Evolutionary conservation across 192 early-diverging fungal genomes (phyloP), one percentile per base, ranked within the genome.

Genomic region (Coemansia sp.): DNA sequence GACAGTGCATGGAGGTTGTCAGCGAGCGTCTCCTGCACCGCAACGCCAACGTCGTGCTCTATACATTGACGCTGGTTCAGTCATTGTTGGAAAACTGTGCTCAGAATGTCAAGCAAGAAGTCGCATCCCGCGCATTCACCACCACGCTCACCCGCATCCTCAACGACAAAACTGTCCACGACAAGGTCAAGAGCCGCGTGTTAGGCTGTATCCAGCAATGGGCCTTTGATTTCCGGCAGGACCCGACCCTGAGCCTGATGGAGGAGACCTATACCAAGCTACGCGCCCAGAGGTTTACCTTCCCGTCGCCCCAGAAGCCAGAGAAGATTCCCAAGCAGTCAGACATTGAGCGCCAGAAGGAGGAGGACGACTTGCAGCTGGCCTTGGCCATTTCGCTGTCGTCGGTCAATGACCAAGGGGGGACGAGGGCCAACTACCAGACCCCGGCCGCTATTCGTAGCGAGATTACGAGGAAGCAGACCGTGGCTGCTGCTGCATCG

Each of bases 281-380:
- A 39, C 48, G 72, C 0, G 65, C 67, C 0, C 71, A 80, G 62
- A n/a, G 77, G 36, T 74, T 88, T 67, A 65, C 73, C 4, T 91
- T 92, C 35, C 88, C 88, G 35, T 87, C 87, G 40, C 90, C 90
- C 19, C 88, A 92, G 61, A 90, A 87, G 53, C 88, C 88, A n/a
- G 87, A 92, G 56, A 92, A 92, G 65, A 83, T 89, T 22, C 74
- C 83, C 8, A 85, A 72, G 54, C 70, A 84, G 72, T 83, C 76
- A 39, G 86, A 93, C 34, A 57, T 87, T n/a, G 90, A 91, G 38
- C 91, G 87, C 58, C 87, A 92, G 62, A 92, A 95, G 60, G 95
- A 98, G 70, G 93, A 95, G 60, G 96, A 98, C 21, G 93, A 98
- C 36, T 66, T 95, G 44, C 91, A 98, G 75, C 68, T 95, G 43